Conservation (phyloP, 805 yeast species). For the Wickerhamiella qilinensis region DNA sequence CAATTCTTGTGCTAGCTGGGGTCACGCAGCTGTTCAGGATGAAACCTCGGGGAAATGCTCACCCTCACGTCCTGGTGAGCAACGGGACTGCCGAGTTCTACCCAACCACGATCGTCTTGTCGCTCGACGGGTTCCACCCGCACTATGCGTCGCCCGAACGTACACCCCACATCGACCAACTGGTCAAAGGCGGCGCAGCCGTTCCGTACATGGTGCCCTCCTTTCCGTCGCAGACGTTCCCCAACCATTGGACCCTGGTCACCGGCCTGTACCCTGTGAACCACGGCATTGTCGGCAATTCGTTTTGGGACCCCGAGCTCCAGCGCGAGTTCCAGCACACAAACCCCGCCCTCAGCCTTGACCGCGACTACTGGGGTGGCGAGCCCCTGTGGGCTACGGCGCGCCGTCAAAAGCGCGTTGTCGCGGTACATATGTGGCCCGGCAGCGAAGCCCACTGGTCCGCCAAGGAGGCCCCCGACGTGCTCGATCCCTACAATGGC, state of each 20-base stretch:
- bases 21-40: background rate
- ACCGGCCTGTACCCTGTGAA: conserved; percentile 74
- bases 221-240: conserved; percentile 79
- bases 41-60: background rate
- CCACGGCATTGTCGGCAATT: conserved; percentile 79
- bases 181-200: conserved; percentile 42
- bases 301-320: conserved; percentile 48
- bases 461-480: conserved; percentile 32
- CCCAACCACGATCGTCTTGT: conserved; percentile 67
- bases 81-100: conserved; percentile 57
- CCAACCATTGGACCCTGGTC: conserved; percentile 81
- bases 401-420: conserved; percentile 35
- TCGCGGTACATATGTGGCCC: conserved; percentile 95
- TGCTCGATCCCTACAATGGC: conserved; percentile 48
- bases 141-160: conserved; percentile 48
- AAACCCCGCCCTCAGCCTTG: conserved; percentile 34
- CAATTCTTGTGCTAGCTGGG: too few species aligned
- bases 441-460: conserved; percentile 68
- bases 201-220: conserved; percentile 70
- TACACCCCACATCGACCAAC: conserved; percentile 56
- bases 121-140: conserved; percentile 86
- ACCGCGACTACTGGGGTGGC: conserved; percentile 71
- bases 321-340: conserved; percentile 47
- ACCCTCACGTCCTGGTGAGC: conserved; percentile 8
- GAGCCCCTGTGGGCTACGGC: conserved; percentile 83